phyloP scores from a whole-genome alignment of 768 basidiomycete species.

The Leccinum fibrillosum region DNA sequence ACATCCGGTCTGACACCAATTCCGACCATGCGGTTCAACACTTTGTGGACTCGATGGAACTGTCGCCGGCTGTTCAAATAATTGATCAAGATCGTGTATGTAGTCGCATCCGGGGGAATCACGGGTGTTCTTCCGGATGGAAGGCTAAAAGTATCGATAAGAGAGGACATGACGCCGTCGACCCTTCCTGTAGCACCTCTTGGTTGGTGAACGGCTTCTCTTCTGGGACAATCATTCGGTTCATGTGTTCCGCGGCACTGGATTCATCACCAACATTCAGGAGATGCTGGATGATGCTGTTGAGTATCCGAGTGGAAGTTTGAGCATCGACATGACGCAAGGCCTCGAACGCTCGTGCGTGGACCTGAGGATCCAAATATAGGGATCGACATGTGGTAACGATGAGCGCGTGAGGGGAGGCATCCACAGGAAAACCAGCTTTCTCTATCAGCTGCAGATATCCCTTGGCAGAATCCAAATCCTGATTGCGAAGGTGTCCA shows the following conservation, averaged over 20 bases:
- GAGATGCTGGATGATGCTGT: conserved; percentile 60
- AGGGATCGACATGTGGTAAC: conserved; percentile 55
- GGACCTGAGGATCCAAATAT: conserved; percentile 54
- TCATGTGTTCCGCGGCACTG: conserved; percentile 45
- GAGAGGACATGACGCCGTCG: conserved; percentile 27
- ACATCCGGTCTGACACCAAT: conserved; percentile 44
- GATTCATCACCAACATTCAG: conserved; percentile 52
- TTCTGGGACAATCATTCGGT: conserved; percentile 47
- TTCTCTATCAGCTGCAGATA: conserved; percentile 54
- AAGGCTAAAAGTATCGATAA: background rate
- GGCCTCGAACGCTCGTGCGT: conserved; percentile 46
- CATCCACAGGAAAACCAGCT: conserved; percentile 51
- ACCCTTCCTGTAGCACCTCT: conserved; percentile 27
- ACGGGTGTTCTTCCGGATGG: conserved; percentile 4
- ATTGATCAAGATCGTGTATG: conserved; percentile 63
- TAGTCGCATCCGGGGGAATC: conserved; percentile 50
- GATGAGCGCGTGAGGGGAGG: conserved; percentile 58
- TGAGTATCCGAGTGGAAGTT: conserved; percentile 55
- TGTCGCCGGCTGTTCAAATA: conserved; percentile 45
- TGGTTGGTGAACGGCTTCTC: conserved; percentile 18
- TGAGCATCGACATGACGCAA: conserved; percentile 40
- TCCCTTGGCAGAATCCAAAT: conserved; percentile 53
- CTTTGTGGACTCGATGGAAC: conserved; percentile 41
- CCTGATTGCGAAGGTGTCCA: conserved; percentile 65
- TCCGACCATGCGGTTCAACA: conserved; percentile 47